A percentile compares a stretch with the other conserved stretches of the same genome.
These are phyloP conservation scores for Lactarius trivialis DNA, from an alignment of 768 basidiomycete genomes.

Conservation along the genomic window DNA sequence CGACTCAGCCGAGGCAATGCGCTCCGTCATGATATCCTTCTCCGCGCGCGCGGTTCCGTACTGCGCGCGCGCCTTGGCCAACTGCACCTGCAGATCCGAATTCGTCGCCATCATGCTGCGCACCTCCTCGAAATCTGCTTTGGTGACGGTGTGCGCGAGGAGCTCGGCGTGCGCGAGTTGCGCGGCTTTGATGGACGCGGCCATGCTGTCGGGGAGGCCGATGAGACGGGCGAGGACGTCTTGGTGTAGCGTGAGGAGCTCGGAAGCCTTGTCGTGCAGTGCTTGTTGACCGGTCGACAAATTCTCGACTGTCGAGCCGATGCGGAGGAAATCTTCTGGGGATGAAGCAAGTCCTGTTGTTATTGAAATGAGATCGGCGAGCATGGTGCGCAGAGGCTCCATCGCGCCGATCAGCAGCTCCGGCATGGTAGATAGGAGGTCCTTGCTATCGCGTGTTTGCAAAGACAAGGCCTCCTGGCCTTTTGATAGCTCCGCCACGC, in stretches of 20 bases:
- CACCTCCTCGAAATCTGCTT: constrained; percentile 65
- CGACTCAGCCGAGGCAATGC: constrained; percentile 49
- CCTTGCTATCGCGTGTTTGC: constrained; percentile 35
- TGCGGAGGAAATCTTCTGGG: constrained; percentile 31
- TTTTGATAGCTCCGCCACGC: constrained; percentile 37
- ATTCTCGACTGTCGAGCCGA: constrained; percentile 46
- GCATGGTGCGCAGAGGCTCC: constrained; percentile 36
- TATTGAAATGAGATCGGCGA: constrained; percentile 23
- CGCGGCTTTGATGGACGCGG: constrained; percentile 45
- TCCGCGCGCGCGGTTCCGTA: constrained; percentile 77
- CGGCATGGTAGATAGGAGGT: constrained; percentile 44
- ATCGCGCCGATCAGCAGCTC: constrained; percentile 39
- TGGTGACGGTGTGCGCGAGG: constrained; percentile 47
- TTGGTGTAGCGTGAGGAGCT: constrained; percentile 45
- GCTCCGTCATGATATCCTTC: constrained; percentile 66
- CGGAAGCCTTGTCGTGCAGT: constrained; percentile 42
- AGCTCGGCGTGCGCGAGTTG: constrained; percentile 61
- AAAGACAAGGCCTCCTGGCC: constrained; percentile 37
- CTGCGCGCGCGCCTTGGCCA: constrained; percentile 69
- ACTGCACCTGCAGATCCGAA: constrained; percentile 61
- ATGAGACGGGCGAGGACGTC: constrained; percentile 48
- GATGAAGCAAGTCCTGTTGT: constrained; percentile 15
- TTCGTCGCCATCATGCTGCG: constrained; percentile 48
- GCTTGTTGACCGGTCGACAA: constrained; percentile 47
- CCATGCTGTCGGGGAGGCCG: constrained; percentile 53